Conservation (phyloP, 768 basidiomycete species). For the Russula sp. region DNA sequence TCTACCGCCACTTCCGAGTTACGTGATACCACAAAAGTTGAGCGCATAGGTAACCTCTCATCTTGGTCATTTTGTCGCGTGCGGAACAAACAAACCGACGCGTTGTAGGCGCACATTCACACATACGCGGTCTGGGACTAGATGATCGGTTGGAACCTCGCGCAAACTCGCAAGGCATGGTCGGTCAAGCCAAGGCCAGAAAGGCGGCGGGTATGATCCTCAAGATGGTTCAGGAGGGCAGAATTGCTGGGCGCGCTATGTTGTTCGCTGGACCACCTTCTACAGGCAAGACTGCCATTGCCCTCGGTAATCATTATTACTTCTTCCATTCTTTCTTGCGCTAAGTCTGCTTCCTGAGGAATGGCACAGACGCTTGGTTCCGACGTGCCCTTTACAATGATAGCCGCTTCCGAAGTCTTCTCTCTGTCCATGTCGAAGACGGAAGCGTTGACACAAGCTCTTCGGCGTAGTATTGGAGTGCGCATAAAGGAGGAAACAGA, state of each 20-base stretch:
- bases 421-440: slow-evolving; percentile 98
- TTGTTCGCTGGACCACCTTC: slow-evolving; percentile 97
- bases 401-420: slow-evolving; percentile 96
- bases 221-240: slow-evolving; percentile 95
- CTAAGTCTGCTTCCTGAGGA: slow-evolving; percentile 40
- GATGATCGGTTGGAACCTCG: slow-evolving; percentile 90
- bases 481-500: slow-evolving; percentile 97
- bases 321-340: background rate
- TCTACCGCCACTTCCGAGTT: slow-evolving; percentile 72
- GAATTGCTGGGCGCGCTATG: slow-evolving; percentile 93
- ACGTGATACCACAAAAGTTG: slow-evolving; percentile 87
- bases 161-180: slow-evolving; percentile 88
- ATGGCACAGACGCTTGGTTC: slow-evolving; percentile 94
- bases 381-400: slow-evolving; percentile 97
- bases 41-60: slow-evolving; percentile 66
- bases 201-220: slow-evolving; percentile 97
- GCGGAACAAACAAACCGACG: slow-evolving; percentile 12
- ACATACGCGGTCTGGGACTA: slow-evolving; percentile 92
- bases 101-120: slow-evolving; percentile 75
- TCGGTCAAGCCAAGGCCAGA: slow-evolving; percentile 92
- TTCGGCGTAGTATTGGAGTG: slow-evolving; percentile 93
- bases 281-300: slow-evolving; percentile 97
- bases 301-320: slow-evolving; percentile 64
- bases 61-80: background rate
- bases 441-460: slow-evolving; percentile 94